These are phyloP conservation scores for Novymonas esmeraldas DNA, from an alignment of 208 protist species.

Conservation along the genomic window DNA sequence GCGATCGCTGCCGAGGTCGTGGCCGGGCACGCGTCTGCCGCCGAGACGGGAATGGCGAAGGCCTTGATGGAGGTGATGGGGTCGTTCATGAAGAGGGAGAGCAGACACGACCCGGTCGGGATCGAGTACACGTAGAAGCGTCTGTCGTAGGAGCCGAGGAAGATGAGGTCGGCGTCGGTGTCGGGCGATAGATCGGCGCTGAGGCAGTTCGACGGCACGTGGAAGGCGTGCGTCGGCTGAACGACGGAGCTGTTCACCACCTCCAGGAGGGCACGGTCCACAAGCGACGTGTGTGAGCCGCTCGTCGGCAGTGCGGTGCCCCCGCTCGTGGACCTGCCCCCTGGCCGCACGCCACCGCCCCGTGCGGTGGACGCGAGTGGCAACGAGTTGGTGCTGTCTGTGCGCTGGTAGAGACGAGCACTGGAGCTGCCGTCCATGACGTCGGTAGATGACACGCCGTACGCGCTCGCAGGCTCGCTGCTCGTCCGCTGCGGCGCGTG, in stretches of 20 bases:
- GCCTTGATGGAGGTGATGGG: conserved; percentile 75
- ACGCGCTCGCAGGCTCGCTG: background rate
- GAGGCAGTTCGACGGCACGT: conserved; percentile 79
- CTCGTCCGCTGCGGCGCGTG: background rate
- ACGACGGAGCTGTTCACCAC: background rate
- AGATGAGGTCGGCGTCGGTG: conserved; percentile 42
- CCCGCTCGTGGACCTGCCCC: background rate
- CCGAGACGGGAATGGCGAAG: conserved; percentile 47
- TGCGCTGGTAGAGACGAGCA: background rate
- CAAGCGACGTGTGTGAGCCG: conserved; percentile 20
- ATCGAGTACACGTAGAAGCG: conserved; percentile 85
- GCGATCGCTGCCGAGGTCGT: conserved; percentile 20
- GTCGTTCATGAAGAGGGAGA: conserved; percentile 75
- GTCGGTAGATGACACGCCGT: background rate
- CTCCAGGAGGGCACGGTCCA: background rate
- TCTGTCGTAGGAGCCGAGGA: conserved; percentile 79
- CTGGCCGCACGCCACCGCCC: background rate
- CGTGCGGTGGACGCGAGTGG: background rate
- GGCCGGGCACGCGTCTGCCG: background rate
- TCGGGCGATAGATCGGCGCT: conserved; percentile 66
- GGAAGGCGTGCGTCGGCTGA: conserved; percentile 51
- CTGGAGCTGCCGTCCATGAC: background rate
- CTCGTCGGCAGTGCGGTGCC: background rate
- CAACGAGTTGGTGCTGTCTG: conserved; percentile 11
- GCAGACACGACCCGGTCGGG: conserved; percentile 48